phyloP scores from a whole-genome alignment of 148 eudicot species.

The Cornus suecica region DNA sequence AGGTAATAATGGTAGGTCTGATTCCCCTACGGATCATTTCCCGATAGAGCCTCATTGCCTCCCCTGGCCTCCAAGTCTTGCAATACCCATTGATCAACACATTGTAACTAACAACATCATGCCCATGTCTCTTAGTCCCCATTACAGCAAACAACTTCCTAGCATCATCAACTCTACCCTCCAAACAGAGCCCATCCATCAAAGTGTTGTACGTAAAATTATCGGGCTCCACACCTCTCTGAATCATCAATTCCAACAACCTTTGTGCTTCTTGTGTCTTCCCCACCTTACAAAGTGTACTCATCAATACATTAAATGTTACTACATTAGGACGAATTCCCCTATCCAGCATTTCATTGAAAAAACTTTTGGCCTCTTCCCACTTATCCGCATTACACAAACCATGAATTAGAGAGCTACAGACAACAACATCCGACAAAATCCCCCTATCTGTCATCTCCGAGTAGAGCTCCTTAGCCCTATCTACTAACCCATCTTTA shows the following conservation, averaged over 20 bases:
- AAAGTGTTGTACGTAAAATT: slow-evolving; percentile 19
- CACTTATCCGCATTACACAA: slow-evolving; percentile 15
- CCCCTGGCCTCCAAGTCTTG: slow-evolving; percentile 25
- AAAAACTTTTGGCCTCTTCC: slow-evolving; percentile 22
- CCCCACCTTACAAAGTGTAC: slow-evolving; percentile 25
- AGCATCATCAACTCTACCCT: slow-evolving; percentile 33
- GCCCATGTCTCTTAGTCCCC: slow-evolving; percentile 19
- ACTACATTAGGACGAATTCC: slow-evolving; percentile 29
- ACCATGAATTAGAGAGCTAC: slow-evolving; percentile 30
- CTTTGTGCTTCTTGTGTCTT: slow-evolving; percentile 16
- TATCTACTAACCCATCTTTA: slow-evolving; percentile 23
- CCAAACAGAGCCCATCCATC: slow-evolving; percentile 30
- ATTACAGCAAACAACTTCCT: slow-evolving; percentile 18
- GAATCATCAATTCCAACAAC: slow-evolving; percentile 22
- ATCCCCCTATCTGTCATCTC: slow-evolving; percentile 18
- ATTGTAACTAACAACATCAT: slow-evolving; percentile 25
- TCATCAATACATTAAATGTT: slow-evolving; percentile 20
- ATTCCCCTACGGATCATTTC: slow-evolving; percentile 20
- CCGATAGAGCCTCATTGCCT: slow-evolving; percentile 23
- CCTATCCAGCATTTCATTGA: slow-evolving; percentile 28
- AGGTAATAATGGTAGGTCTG: slow-evolving; percentile 10
- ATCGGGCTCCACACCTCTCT: slow-evolving; percentile 26
- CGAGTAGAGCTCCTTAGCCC: slow-evolving; percentile 23
- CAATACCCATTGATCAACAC: slow-evolving; percentile 31
- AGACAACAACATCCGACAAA: slow-evolving; percentile 29